phyloP scores from a whole-genome alignment of 1,284 basidiomycete genomes.

The Naganishia liquefaciens region DNA sequence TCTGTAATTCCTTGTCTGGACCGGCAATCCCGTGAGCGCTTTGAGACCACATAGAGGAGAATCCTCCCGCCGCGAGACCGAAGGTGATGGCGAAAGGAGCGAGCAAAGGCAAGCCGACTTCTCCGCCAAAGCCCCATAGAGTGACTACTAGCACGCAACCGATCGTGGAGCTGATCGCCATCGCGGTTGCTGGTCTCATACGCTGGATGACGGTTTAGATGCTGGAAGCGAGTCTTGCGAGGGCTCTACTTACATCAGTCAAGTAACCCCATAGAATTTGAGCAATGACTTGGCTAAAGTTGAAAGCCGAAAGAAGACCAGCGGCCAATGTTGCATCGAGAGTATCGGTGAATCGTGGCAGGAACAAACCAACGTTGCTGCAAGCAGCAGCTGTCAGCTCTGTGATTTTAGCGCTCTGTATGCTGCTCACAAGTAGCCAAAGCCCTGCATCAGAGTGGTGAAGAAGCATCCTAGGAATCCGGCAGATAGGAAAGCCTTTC shows the following conservation, averaged over 20 bases:
- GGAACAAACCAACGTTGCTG: constrained; percentile 39
- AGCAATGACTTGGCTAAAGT: constrained; percentile 36
- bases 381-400: not conserved
- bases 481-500: constrained; percentile 32
- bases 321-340: constrained; percentile 35
- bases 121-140: constrained; percentile 36
- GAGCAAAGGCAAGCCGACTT: constrained; percentile 34
- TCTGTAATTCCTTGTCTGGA: constrained; percentile 36
- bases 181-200: constrained; percentile 35
- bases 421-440: constrained; percentile 37
- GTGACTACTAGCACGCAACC: constrained; percentile 35
- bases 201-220: constrained; percentile 12
- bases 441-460: constrained; percentile 35
- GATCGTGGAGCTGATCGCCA: constrained; percentile 35
- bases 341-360: constrained; percentile 38
- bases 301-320: constrained; percentile 38
- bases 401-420: not conserved
- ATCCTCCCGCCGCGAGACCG: constrained; percentile 36
- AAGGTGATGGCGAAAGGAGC: constrained; percentile 37
- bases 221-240: no score
- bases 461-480: constrained; percentile 37
- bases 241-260: constrained; percentile 36
- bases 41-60: constrained; percentile 39
- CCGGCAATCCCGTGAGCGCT: constrained; percentile 37
- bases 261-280: constrained; percentile 38